Evolutionary conservation across 2,329 filamentous ascomycete genomes (phyloP).

Genomic region (Aureobasidium melanogenum): DNA sequence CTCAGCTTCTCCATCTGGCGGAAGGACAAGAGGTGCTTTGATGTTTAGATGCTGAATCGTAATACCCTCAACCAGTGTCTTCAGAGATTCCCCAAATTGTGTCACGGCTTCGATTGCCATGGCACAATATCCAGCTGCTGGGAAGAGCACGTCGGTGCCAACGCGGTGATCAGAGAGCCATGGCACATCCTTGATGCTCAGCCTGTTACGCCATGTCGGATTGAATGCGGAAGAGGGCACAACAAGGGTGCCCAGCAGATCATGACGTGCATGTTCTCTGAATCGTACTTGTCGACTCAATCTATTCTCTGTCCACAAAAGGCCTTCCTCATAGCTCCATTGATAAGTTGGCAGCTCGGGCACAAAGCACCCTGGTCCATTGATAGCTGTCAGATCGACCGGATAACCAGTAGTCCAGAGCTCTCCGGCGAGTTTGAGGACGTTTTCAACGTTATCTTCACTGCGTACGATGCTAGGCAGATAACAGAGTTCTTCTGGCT

Average conservation of each 20-base stretch:
- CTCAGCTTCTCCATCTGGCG: neutral
- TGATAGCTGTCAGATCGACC: neutral
- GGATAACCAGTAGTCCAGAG: neutral
- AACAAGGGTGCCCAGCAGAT: neutral
- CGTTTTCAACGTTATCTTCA: conserved; percentile 14
- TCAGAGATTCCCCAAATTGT: neutral
- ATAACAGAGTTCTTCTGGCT: neutral
- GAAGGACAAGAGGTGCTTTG: neutral
- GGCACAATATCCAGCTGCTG: conserved; percentile 19
- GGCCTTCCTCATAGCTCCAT: neutral
- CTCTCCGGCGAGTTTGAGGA: neutral
- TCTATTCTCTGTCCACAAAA: neutral
- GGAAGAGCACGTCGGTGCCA: conserved; percentile 23
- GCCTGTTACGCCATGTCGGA: neutral
- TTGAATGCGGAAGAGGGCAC: neutral
- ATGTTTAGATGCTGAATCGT: neutral
- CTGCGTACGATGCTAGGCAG: conserved; percentile 14
- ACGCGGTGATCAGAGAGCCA: conserved; percentile 28
- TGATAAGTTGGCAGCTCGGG: neutral
- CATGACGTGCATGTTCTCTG: neutral
- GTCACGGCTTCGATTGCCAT: conserved; percentile 17
- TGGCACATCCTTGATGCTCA: conserved; percentile 20
- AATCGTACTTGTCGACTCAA: neutral
- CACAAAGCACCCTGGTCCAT: neutral
- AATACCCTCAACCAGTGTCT: neutral